Evolutionary conservation across 306 rosid genomes (phyloP).

Genomic region (Dryas drummondii): DNA sequence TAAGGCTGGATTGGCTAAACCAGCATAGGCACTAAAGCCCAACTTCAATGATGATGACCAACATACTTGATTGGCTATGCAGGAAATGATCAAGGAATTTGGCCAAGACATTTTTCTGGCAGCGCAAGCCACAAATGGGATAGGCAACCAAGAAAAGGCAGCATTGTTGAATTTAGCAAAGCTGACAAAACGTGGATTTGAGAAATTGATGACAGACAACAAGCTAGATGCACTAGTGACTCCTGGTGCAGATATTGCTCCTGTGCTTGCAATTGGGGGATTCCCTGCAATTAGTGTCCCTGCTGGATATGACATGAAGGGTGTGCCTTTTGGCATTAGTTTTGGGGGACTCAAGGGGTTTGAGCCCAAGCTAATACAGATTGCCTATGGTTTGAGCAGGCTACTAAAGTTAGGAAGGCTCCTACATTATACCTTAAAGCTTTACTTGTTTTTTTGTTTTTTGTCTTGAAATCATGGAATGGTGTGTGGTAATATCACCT

Average conservation of each 20-base stretch:
- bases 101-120: conserved; percentile 8
- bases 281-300: conserved; percentile 54
- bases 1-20: conserved; percentile 26
- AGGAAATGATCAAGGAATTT: conserved; percentile 23
- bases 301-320: conserved; percentile 37
- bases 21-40: no score
- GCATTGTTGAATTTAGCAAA: conserved; percentile 16
- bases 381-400: conserved; percentile 63
- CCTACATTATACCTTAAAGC: conserved; percentile 20
- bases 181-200: conserved; percentile 42
- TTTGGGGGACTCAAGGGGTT: conserved; percentile 52
- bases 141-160: conserved; percentile 3
- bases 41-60: not conserved
- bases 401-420: conserved; percentile 42
- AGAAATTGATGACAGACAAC: conserved; percentile 38
- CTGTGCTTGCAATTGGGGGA: conserved; percentile 46
- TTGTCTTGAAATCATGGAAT: no score
- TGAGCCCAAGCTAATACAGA: conserved; percentile 46
- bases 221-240: conserved; percentile 50
- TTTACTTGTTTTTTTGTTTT: conserved; percentile 13
- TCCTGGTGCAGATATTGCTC: conserved; percentile 17
- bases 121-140: conserved; percentile 6
- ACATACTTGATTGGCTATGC: not conserved
- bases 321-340: conserved; percentile 44
- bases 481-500: no score